A percentile compares a stretch with the other conserved stretches of the same genome.
phyloP scores from a whole-genome alignment of 1,284 basidiomycete genomes.

The Kalmanozyma brasiliensis region DNA sequence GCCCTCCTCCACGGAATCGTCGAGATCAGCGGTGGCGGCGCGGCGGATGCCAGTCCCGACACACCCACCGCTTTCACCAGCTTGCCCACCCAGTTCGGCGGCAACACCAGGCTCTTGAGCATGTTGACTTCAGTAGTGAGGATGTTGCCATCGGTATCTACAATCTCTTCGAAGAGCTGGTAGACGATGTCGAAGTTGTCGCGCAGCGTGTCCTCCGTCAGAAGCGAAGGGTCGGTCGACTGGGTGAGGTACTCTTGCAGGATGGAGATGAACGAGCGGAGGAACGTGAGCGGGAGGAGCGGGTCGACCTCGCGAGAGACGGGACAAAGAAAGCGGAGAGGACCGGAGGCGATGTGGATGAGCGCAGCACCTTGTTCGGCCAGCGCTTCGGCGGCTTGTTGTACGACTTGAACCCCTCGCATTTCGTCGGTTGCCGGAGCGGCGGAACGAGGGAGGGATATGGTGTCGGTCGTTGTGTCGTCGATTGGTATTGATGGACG shows the following conservation, averaged over 20 bases:
- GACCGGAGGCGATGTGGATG: constrained; percentile 81
- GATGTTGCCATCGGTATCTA: constrained; percentile 64
- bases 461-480: constrained; percentile 2
- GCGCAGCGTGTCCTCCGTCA: constrained; percentile 61
- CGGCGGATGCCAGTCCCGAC: constrained; percentile 58
- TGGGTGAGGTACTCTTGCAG: constrained; percentile 61
- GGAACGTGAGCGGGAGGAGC: constrained; percentile 85
- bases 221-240: constrained; percentile 33
- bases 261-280: constrained; percentile 80
- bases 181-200: constrained; percentile 66
- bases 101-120: constrained; percentile 61
- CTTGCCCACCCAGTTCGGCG: constrained; percentile 62
- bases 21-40: constrained; percentile 70
- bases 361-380: constrained; percentile 72
- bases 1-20: constrained; percentile 63
- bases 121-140: constrained; percentile 62
- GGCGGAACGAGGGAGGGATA: background rate
- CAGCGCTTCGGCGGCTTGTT: constrained; percentile 43
- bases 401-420: constrained; percentile 23
- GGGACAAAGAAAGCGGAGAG: constrained; percentile 80
- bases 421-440: constrained; percentile 3
- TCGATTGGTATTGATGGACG: background rate
- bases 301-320: constrained; percentile 88
- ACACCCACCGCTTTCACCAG: constrained; percentile 57
- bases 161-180: constrained; percentile 64